Evolutionary conservation across 805 yeast species (phyloP).

Genomic region (Metschnikowia chrysomelidarum): DNA sequence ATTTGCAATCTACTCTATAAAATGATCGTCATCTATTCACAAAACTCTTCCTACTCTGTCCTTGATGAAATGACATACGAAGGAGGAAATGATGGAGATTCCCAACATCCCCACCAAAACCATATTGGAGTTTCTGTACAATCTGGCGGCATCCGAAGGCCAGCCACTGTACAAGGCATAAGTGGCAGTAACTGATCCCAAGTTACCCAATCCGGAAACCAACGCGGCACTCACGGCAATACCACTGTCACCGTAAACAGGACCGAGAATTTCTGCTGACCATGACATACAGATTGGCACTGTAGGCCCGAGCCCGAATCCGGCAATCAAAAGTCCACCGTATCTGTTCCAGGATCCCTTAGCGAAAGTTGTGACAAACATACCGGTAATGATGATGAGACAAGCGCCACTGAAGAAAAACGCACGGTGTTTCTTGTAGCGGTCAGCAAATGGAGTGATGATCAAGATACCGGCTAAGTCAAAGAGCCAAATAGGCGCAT

Average conservation of each 20-base stretch:
- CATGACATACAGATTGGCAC: conserved; percentile 86
- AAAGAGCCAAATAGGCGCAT: conserved; percentile 90
- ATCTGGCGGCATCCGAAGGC: conserved; percentile 69
- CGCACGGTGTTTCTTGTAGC: conserved; percentile 56
- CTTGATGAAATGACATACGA: conserved; percentile 32
- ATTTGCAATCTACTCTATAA: too few species aligned
- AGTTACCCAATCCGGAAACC: conserved; percentile 82
- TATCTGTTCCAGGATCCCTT: conserved; percentile 70
- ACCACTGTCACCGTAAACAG: conserved; percentile 78
- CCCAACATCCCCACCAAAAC: conserved; percentile 79
- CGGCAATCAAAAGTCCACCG: conserved; percentile 78
- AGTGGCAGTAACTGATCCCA: conserved; percentile 82
- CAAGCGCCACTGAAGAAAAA: conserved; percentile 61
- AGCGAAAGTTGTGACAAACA: conserved; percentile 76
- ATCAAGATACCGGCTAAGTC: conserved; percentile 73
- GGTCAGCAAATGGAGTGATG: conserved; percentile 80
- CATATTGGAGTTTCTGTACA: conserved; percentile 74
- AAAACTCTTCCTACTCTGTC: conserved; percentile 25
- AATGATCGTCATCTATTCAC: conserved; percentile 1
- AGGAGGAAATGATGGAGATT: conserved; percentile 54
- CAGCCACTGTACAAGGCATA: conserved; percentile 85
- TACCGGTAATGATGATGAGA: conserved; percentile 67
- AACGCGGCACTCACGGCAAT: conserved; percentile 79
- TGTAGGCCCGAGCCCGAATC: conserved; percentile 88
- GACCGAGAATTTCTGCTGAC: conserved; percentile 71